phyloP scores from a whole-genome alignment of 2,329 filamentous ascomycete species.

The Colletotrichum eremochloae region DNA sequence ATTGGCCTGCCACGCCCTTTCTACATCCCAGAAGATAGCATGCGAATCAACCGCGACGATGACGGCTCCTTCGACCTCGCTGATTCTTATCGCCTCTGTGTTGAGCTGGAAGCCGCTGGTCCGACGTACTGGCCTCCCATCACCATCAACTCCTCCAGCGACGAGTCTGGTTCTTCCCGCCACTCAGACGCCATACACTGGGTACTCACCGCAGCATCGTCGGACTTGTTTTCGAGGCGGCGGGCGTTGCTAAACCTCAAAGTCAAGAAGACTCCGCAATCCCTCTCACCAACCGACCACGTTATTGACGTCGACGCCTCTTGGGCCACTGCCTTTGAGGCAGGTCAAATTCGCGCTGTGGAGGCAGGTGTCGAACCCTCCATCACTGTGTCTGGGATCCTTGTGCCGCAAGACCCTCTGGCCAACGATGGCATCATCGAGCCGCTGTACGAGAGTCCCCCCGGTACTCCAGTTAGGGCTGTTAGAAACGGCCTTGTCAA shows the following conservation, averaged over 20 bases:
- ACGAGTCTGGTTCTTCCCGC: constrained; percentile 32
- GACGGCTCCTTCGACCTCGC: constrained; percentile 62
- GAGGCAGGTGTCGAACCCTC: constrained; percentile 60
- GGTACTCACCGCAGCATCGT: constrained; percentile 58
- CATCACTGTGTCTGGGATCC: constrained; percentile 57
- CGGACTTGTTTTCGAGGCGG: constrained; percentile 57
- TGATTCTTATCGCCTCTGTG: constrained; percentile 62
- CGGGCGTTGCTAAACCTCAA: constrained; percentile 49
- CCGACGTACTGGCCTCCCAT: constrained; percentile 67
- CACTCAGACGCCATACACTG: constrained; percentile 48
- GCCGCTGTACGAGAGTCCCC: constrained; percentile 21
- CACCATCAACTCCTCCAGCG: constrained; percentile 14
- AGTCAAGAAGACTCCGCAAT: constrained; percentile 53
- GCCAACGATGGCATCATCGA: constrained; percentile 45
- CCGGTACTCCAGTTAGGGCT: constrained; percentile 28
- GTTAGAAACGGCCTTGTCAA: constrained; percentile 42
- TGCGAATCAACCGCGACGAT: constrained; percentile 63
- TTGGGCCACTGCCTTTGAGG: constrained; percentile 59
- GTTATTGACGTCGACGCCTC: constrained; percentile 63
- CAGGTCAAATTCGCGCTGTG: constrained; percentile 48
- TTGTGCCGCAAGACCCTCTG: constrained; percentile 5
- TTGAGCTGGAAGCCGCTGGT: constrained; percentile 67
- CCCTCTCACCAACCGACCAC: constrained; percentile 56
- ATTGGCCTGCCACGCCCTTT: constrained; percentile 65
- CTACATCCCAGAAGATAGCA: constrained; percentile 64